Evolutionary conservation across 345 rosid species (phyloP).

Genomic region (Moringa oleifera): DNA sequence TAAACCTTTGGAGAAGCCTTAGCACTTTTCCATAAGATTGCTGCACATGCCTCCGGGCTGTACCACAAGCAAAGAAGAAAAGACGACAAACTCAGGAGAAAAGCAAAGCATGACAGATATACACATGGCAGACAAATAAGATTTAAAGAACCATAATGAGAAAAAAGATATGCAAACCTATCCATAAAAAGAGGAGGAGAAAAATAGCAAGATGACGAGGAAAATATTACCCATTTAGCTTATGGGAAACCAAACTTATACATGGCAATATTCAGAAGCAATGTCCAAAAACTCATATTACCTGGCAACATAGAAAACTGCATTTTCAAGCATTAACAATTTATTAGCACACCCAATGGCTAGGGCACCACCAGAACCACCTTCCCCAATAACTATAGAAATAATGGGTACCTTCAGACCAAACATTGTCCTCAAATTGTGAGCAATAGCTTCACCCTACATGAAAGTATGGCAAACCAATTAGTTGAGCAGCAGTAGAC

Average conservation of each 20-base stretch:
- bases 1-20: conserved; percentile 90
- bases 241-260: background rate
- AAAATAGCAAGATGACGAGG: background rate
- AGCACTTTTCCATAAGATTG: conserved; percentile 88
- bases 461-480: conserved; percentile 15
- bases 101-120: no score
- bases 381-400: conserved; percentile 95
- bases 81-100: background rate
- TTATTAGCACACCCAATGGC: conserved; percentile 97
- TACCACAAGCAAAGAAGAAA: conserved; percentile 17
- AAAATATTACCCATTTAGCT: background rate
- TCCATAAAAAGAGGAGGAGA: background rate
- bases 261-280: conserved; percentile 1
- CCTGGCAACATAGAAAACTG: conserved; percentile 98
- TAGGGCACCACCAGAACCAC: conserved; percentile 99
- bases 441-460: conserved; percentile 98
- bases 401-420: conserved; percentile 91
- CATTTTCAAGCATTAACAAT: conserved; percentile 90
- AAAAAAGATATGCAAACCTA: no score
- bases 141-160: background rate
- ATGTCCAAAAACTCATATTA: conserved; percentile 20
- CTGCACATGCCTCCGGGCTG: conserved; percentile 99
- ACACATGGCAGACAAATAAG: background rate
- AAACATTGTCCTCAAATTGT: conserved; percentile 91
- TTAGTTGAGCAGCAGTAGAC: conserved; percentile 17